Conservation (phyloP, 2,329 filamentous ascomycete genomes). For the Neopestalotiopsis clavispora region DNA sequence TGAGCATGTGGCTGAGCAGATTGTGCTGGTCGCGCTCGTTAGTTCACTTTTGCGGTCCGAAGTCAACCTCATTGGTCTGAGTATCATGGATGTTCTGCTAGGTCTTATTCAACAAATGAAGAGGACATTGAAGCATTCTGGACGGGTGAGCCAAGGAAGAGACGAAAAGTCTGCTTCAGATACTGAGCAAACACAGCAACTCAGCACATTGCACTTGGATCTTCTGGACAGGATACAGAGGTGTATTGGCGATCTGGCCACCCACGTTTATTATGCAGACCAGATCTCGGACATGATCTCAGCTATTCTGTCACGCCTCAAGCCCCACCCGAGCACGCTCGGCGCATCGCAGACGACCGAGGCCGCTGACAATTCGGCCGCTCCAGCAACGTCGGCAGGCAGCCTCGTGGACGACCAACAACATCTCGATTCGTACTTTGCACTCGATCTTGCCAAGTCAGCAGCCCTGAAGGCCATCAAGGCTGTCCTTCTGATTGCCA, state of each 20-base stretch:
- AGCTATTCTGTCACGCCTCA: slow-evolving; percentile 78
- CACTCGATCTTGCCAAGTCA: slow-evolving; percentile 59
- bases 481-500: slow-evolving; percentile 81
- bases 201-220: slow-evolving; percentile 60
- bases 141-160: slow-evolving; percentile 35
- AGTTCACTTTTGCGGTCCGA: slow-evolving; percentile 84
- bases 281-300: slow-evolving; percentile 95
- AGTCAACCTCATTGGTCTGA: slow-evolving; percentile 92
- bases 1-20: slow-evolving; percentile 73
- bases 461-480: slow-evolving; percentile 81
- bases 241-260: slow-evolving; percentile 89
- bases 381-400: slow-evolving; percentile 38
- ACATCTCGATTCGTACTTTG: slow-evolving; percentile 56
- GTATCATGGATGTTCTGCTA: slow-evolving; percentile 92
- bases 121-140: slow-evolving; percentile 71
- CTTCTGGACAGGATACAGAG: slow-evolving; percentile 75
- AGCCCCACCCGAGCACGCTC: slow-evolving; percentile 58
- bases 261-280: slow-evolving; percentile 95
- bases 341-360: slow-evolving; percentile 51
- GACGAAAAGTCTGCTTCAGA: slow-evolving; percentile 37
- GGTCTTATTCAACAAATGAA: slow-evolving; percentile 85
- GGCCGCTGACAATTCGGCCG: slow-evolving; percentile 45
- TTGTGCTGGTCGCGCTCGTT: slow-evolving; percentile 78
- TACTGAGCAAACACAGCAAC: slow-evolving; percentile 41
- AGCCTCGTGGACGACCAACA: slow-evolving; percentile 50